These are phyloP conservation scores for Alternaria tenuissima DNA, from an alignment of 2,329 filamentous ascomycete species.

Conservation along the genomic window DNA sequence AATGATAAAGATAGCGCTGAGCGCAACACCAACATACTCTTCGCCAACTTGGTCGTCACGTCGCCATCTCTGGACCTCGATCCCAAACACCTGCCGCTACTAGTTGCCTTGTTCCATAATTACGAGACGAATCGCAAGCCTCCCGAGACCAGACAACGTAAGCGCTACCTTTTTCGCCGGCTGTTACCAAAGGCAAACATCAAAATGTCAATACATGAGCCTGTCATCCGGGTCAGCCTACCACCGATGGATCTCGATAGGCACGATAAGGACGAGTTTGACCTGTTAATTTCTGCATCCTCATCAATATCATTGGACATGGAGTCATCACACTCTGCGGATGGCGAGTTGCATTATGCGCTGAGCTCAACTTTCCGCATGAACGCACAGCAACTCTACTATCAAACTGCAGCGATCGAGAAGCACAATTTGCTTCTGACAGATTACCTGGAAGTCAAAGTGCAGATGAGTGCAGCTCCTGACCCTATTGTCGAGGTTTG, in stretches of 20 bases:
- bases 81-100: constrained; percentile 86
- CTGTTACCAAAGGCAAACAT: constrained; percentile 91
- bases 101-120: constrained; percentile 77
- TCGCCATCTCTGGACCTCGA: constrained; percentile 94
- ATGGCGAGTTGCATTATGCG: constrained; percentile 86
- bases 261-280: constrained; percentile 79
- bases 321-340: constrained; percentile 91
- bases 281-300: constrained; percentile 92
- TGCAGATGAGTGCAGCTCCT: constrained; percentile 83
- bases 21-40: constrained; percentile 93
- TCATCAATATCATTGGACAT: constrained; percentile 93
- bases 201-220: constrained; percentile 96
- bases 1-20: constrained; percentile 76
- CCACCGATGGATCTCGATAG: constrained; percentile 72
- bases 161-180: constrained; percentile 77
- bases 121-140: constrained; percentile 38
- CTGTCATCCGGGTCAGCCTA: constrained; percentile 87
- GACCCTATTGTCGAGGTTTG: constrained; percentile 83
- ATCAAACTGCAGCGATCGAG: constrained; percentile 83
- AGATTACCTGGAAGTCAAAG: constrained; percentile 86
- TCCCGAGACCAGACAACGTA: constrained; percentile 51
- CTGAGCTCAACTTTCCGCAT: constrained; percentile 82
- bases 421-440: constrained; percentile 88
- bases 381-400: constrained; percentile 89
- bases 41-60: constrained; percentile 94